These are phyloP conservation scores for Fraxinus albicans DNA, from an alignment of 305 asterid species.

Conservation along the genomic window DNA sequence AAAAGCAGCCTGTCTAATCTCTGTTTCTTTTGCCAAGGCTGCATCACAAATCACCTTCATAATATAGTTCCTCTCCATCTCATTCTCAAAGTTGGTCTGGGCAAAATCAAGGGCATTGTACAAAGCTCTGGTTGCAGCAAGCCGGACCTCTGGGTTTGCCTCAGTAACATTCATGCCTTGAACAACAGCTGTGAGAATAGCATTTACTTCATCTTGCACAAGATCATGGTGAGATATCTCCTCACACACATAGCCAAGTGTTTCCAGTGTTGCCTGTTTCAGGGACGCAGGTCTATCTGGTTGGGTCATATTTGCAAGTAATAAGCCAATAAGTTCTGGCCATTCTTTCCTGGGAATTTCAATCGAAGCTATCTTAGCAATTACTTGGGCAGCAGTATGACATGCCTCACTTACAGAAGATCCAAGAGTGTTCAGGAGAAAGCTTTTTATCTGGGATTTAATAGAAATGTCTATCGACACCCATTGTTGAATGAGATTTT, in stretches of 20 bases:
- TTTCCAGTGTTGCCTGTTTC: slow-evolving; percentile 83
- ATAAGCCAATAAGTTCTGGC: slow-evolving; percentile 73
- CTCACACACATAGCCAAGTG: slow-evolving; percentile 91
- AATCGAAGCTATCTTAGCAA: slow-evolving; percentile 86
- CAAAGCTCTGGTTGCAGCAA: slow-evolving; percentile 80
- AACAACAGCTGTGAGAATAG: slow-evolving; percentile 80
- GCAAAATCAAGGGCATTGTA: slow-evolving; percentile 92
- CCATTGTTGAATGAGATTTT: slow-evolving; percentile 68
- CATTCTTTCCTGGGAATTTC: slow-evolving; percentile 84
- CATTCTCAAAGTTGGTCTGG: slow-evolving; percentile 77
- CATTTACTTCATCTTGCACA: slow-evolving; percentile 79
- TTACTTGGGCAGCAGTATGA: slow-evolving; percentile 83
- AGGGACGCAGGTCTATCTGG: slow-evolving; percentile 60
- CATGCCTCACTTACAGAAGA: slow-evolving; percentile 68
- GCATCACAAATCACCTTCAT: slow-evolving; percentile 89
- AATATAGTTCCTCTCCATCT: slow-evolving; percentile 80
- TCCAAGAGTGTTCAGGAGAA: slow-evolving; percentile 65
- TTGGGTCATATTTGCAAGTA: slow-evolving; percentile 68
- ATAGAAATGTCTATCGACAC: slow-evolving; percentile 50
- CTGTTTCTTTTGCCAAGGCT: slow-evolving; percentile 65
- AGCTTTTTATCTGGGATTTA: slow-evolving; percentile 69
- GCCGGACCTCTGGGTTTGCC: slow-evolving; percentile 62
- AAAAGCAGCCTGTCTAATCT: slow-evolving; percentile 84
- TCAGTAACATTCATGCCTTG: slow-evolving; percentile 83
- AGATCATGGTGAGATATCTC: slow-evolving; percentile 76